Percentiles rank a stretch among this genome's conserved stretches.
Conservation (phyloP, 1,284 basidiomycete species). For the Pseudozyma sp. region DNA sequence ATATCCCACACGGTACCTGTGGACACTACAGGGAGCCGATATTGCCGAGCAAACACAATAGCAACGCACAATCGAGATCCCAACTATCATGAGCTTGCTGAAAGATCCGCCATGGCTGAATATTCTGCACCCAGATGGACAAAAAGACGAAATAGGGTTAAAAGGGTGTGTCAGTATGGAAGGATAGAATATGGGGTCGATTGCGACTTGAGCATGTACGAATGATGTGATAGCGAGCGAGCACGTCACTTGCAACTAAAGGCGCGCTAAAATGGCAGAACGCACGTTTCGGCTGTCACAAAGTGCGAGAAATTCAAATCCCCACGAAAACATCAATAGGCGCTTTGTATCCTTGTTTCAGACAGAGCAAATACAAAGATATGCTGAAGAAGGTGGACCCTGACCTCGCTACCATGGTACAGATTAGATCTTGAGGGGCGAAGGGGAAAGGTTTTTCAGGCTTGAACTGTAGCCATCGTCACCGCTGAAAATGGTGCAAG, state of each 20-base stretch:
- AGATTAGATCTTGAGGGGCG: too few species aligned
- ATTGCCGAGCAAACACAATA: too few species aligned
- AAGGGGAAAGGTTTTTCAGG: too few species aligned
- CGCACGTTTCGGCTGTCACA: conserved; percentile 43
- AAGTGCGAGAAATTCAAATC: conserved; percentile 17
- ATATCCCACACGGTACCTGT: too few species aligned
- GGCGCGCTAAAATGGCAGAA: background rate
- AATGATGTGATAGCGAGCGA: conserved; percentile 34
- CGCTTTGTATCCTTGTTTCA: conserved; percentile 14
- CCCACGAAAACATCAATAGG: conserved; percentile 10
- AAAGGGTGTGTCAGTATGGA: too few species aligned
- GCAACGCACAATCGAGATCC: background rate
- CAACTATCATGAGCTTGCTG: too few species aligned
- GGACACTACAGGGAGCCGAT: too few species aligned
- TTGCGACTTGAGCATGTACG: conserved; percentile 11
- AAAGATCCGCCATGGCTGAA: too few species aligned
- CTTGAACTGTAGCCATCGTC: too few species aligned
- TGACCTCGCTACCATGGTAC: background rate
- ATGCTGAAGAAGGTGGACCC: background rate
- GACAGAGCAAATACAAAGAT: background rate
- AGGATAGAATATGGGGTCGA: background rate
- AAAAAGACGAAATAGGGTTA: background rate
- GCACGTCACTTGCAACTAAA: conserved; percentile 25
- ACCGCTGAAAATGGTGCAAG: too few species aligned
- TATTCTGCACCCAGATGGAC: too few species aligned